Evolutionary conservation across 345 rosid species (phyloP).

Genomic region (Noccaea caerulescens): DNA sequence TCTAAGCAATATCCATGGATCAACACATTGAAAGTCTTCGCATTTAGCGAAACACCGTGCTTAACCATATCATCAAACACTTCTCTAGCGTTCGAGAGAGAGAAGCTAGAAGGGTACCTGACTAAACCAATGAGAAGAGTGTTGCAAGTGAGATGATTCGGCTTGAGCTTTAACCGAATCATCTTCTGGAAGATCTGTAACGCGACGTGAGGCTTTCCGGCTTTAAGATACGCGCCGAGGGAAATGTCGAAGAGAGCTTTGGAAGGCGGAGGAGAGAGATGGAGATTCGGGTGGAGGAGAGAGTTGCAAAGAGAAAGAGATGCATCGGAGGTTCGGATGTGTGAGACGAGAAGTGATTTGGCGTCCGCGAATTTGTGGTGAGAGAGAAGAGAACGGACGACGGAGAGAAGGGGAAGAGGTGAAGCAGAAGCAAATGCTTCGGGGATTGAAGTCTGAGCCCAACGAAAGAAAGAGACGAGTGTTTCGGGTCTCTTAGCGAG

Average conservation of each 20-base stretch:
- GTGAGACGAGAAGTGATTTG: slow-evolving; percentile 61
- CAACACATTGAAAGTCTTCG: slow-evolving; percentile 65
- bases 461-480: slow-evolving; percentile 64
- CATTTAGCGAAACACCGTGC: slow-evolving; percentile 56
- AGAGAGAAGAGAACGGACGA: slow-evolving; percentile 59
- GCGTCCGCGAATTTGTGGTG: slow-evolving; percentile 69
- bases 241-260: slow-evolving; percentile 63
- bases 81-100: slow-evolving; percentile 53
- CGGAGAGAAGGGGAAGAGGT: slow-evolving; percentile 63
- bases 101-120: slow-evolving; percentile 65
- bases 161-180: slow-evolving; percentile 59
- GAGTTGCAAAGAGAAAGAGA: slow-evolving; percentile 53
- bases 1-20: slow-evolving; percentile 75
- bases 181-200: slow-evolving; percentile 66
- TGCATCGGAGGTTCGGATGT: slow-evolving; percentile 55
- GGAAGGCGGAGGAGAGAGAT: slow-evolving; percentile 42
- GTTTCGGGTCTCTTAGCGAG: slow-evolving; percentile 51
- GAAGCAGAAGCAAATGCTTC: slow-evolving; percentile 42
- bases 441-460: slow-evolving; percentile 55
- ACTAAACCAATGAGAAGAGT: slow-evolving; percentile 68
- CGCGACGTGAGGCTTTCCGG: slow-evolving; percentile 68
- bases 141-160: slow-evolving; percentile 71
- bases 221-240: slow-evolving; percentile 61
- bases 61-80: slow-evolving; percentile 58
- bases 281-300: slow-evolving; percentile 52